phyloP scores from a whole-genome alignment of 768 basidiomycete species.

The Termitomyces heimii region DNA sequence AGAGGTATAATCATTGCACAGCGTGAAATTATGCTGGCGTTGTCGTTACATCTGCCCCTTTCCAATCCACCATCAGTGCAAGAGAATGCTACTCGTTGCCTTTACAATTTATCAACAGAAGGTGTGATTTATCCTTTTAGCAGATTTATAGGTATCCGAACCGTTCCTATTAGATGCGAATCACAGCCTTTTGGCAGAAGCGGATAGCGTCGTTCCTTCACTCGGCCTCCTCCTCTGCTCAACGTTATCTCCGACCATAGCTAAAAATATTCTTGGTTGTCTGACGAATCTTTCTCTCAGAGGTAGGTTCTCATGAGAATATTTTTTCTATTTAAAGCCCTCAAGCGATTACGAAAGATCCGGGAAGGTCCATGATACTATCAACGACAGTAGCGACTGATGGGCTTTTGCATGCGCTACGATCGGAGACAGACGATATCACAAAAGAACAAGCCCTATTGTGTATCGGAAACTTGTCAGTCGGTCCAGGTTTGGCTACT shows the following conservation, averaged over 20 bases:
- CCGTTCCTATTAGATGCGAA: not conserved
- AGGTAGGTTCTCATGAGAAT: conserved; percentile 6
- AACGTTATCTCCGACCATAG: conserved; percentile 1
- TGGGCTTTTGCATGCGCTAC: conserved; percentile 4
- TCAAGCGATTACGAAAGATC: conserved; percentile 1
- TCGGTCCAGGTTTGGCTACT: conserved; percentile 5
- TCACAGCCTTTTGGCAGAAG: conserved; percentile 4
- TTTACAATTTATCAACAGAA: conserved; percentile 15
- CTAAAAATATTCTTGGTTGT: conserved; percentile 12
- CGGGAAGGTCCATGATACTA: conserved; percentile 10
- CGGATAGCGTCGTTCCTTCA: not conserved
- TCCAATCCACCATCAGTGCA: conserved; percentile 2
- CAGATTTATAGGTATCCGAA: not conserved
- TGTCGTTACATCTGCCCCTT: not conserved
- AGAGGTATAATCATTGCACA: conserved; percentile 1
- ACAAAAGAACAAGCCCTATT: conserved; percentile 12
- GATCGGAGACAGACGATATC: conserved; percentile 4
- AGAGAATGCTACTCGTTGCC: conserved; percentile 11
- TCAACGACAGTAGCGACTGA: conserved; percentile 1
- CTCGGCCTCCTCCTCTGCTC: conserved; percentile 6
- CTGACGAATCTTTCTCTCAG: conserved; percentile 13
- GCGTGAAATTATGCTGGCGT: conserved; percentile 2
- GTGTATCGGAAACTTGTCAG: conserved; percentile 13
- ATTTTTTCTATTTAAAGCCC: not conserved
- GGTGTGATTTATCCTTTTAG: not conserved